A percentile compares a stretch with the other conserved stretches of the same genome.
phyloP scores from a whole-genome alignment of 2,329 filamentous ascomycete genomes.

The Torrubiellomyces zombiae region DNA sequence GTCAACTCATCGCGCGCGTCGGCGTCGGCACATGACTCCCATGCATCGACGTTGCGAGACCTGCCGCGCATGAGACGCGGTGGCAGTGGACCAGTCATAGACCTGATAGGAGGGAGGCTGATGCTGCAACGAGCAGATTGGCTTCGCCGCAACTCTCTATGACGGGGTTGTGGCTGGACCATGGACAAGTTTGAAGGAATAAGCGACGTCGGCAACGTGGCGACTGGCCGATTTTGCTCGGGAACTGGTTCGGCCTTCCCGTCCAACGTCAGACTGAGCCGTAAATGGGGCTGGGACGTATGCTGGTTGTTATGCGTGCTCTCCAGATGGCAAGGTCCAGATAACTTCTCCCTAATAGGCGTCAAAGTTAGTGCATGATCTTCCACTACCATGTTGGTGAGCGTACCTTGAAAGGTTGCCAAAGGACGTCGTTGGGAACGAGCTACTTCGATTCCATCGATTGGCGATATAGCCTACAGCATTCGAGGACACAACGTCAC shows the following conservation, averaged over 20 bases:
- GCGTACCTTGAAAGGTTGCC: no score
- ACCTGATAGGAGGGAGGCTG: constrained; percentile 39
- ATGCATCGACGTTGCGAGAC: constrained; percentile 73
- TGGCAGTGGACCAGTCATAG: constrained; percentile 33
- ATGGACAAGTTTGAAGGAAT: no score
- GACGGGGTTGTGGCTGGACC: constrained; percentile 30
- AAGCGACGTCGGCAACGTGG: no score
- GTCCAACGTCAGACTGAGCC: constrained; percentile 70
- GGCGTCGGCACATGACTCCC: constrained; percentile 81
- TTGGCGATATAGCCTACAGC: constrained; percentile 36
- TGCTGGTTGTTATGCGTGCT: constrained; percentile 18
- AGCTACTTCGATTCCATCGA: constrained; percentile 36
- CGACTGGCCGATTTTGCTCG: no score
- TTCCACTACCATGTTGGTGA: background rate
- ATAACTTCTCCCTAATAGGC: no score
- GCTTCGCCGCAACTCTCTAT: constrained; percentile 47
- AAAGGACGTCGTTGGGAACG: constrained; percentile 33
- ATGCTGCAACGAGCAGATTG: constrained; percentile 47
- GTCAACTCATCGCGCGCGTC: constrained; percentile 65
- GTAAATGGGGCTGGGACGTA: constrained; percentile 38
- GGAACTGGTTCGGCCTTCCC: constrained; percentile 79
- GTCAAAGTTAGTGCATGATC: constrained; percentile 1
- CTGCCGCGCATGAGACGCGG: constrained; percentile 48
- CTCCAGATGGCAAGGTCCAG: constrained; percentile 23
- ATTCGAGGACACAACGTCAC: constrained; percentile 22